These are phyloP conservation scores for Endogone sp. DNA, from an alignment of 192 early-diverging fungal genomes.

Conservation along the genomic window DNA sequence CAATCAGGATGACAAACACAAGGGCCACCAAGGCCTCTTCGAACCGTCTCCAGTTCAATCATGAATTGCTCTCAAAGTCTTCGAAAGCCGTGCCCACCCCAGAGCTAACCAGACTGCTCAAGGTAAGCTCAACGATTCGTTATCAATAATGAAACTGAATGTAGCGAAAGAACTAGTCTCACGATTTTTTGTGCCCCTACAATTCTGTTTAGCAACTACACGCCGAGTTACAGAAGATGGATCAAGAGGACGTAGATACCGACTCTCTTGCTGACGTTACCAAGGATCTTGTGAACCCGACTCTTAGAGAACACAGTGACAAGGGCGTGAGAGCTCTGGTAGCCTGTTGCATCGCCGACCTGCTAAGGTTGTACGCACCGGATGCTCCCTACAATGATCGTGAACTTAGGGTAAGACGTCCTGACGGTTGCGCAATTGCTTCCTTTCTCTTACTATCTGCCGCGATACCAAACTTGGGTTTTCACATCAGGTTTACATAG, in stretches of 20 bases:
- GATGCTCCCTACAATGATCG: constrained; percentile 82
- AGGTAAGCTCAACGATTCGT: constrained; percentile 26
- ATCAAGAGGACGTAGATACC: constrained; percentile 74
- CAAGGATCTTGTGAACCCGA: constrained; percentile 61
- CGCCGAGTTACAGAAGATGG: constrained; percentile 60
- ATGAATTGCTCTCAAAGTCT: constrained; percentile 30
- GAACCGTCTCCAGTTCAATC: constrained; percentile 32
- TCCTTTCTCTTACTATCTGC: neutral
- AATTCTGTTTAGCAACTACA: constrained; percentile 64
- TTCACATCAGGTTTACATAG: too few relatives aligned
- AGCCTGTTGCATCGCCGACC: constrained; percentile 88
- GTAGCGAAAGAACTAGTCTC: neutral
- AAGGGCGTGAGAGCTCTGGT: constrained; percentile 67
- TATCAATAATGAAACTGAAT: neutral
- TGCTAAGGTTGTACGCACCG: constrained; percentile 89
- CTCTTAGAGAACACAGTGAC: constrained; percentile 76
- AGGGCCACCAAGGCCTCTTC: too few relatives aligned
- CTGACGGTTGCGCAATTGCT: neutral
- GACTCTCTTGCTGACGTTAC: constrained; percentile 61
- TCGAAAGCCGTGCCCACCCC: constrained; percentile 40
- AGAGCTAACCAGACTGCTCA: constrained; percentile 50
- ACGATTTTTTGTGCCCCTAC: neutral
- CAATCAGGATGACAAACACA: too few relatives aligned
- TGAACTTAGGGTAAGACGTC: constrained; percentile 63
- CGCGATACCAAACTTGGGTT: too few relatives aligned